These are phyloP conservation scores for Neurospora sp. DNA, from an alignment of 495 filamentous ascomycete genomes.

Conservation along the genomic window DNA sequence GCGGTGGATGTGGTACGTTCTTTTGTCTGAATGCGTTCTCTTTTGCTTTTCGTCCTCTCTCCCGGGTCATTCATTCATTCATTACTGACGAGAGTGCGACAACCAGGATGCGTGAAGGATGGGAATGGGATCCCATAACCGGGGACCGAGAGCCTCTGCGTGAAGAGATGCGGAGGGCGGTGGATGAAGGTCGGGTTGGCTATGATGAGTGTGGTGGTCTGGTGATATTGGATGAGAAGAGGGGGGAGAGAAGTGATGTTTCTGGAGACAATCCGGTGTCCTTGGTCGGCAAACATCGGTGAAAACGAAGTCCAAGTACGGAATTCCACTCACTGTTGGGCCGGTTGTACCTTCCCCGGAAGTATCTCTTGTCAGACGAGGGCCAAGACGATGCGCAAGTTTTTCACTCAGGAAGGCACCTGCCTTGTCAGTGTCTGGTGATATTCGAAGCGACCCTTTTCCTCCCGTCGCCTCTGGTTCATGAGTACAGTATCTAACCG, in stretches of 20 bases:
- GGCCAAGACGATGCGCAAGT: not conserved
- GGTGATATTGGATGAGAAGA: conserved; percentile 20
- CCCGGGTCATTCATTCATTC: not conserved
- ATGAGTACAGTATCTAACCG: not conserved
- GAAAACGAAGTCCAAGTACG: not conserved
- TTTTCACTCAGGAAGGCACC: not conserved
- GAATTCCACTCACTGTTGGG: not conserved
- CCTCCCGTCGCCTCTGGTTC: not conserved
- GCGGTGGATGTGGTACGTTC: conserved; percentile 73
- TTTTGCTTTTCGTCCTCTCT: not conserved
- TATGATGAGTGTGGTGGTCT: conserved; percentile 49
- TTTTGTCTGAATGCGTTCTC: not conserved
- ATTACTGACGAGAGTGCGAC: not conserved
- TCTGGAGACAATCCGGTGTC: not conserved
- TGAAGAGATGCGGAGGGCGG: conserved; percentile 47
- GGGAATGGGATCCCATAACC: conserved; percentile 66
- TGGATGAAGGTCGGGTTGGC: conserved; percentile 48
- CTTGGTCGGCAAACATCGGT: not conserved
- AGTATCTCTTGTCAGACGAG: not conserved
- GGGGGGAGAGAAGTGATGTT: not conserved
- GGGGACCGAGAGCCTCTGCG: conserved; percentile 50
- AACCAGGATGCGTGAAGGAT: conserved; percentile 55
- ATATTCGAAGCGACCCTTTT: not conserved
- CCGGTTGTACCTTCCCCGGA: not conserved
- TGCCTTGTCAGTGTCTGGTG: not conserved